phyloP scores from a whole-genome alignment of 768 basidiomycete genomes.

The Scleroderma citrinum region DNA sequence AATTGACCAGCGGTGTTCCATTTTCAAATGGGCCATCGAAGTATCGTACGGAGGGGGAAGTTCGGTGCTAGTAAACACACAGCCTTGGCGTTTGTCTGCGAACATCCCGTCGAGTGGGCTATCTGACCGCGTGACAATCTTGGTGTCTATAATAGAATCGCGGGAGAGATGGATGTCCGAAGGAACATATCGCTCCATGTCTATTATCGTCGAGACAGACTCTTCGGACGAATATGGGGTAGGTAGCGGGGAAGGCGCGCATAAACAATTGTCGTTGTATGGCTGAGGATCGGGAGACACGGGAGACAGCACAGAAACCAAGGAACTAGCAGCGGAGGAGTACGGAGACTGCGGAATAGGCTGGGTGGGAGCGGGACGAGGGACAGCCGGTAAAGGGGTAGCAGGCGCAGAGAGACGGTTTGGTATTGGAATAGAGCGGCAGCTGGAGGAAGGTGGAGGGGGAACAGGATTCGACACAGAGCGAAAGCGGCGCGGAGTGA shows the following conservation, averaged over 20 bases:
- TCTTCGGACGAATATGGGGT: neutral
- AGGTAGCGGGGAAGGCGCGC: neutral
- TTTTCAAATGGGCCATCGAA: conserved; percentile 1
- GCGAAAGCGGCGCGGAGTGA: neutral
- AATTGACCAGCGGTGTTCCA: conserved; percentile 7
- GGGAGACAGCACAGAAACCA: neutral
- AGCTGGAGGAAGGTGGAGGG: neutral
- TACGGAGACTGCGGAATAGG: conserved; percentile 1
- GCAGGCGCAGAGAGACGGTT: neutral
- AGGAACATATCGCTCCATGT: conserved; percentile 1
- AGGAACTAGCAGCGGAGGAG: neutral
- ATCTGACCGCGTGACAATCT: conserved; percentile 15
- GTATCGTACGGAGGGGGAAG: conserved; percentile 15
- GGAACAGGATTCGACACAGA: neutral
- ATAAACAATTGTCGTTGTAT: neutral
- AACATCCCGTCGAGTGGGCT: conserved; percentile 11
- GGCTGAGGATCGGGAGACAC: neutral
- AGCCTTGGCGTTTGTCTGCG: neutral
- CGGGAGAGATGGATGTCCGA: conserved; percentile 4
- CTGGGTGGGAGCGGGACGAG: neutral
- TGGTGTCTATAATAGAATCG: neutral
- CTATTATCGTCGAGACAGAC: neutral
- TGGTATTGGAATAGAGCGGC: neutral
- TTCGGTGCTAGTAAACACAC: conserved; percentile 5
- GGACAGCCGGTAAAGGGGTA: neutral